Evolutionary conservation across 2,329 filamentous ascomycete genomes (phyloP).

Genomic region (Massarina eburnea): DNA sequence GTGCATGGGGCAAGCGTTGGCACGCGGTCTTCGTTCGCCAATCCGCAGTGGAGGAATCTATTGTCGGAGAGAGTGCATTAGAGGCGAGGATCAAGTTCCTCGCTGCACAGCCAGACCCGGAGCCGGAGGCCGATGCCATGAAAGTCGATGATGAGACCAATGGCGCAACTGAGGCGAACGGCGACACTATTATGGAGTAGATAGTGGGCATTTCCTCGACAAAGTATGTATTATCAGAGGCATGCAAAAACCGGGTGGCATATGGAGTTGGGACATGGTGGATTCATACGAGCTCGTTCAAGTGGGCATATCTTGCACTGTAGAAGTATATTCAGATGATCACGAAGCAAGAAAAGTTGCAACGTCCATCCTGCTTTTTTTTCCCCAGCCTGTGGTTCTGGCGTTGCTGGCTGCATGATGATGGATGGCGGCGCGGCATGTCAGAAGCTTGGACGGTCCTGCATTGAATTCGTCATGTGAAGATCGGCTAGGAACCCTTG

Average conservation of each 20-base stretch:
- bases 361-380: neutral
- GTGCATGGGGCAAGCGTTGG: conserved; percentile 85
- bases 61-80: conserved; percentile 59
- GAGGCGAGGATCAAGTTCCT: conserved; percentile 47
- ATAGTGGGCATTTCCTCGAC: neutral
- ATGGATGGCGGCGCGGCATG: conserved; percentile 8
- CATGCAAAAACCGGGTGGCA: neutral
- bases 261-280: too few relatives aligned
- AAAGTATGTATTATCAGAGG: neutral
- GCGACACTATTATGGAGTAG: conserved; percentile 7
- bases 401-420: conserved; percentile 11
- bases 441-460: conserved; percentile 8
- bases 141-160: conserved; percentile 18
- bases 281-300: too few relatives aligned
- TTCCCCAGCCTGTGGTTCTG: too few relatives aligned
- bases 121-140: conserved; percentile 21
- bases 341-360: neutral
- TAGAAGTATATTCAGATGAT: too few relatives aligned
- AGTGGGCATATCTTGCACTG: too few relatives aligned
- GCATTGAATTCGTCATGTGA: conserved; percentile 16
- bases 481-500: conserved; percentile 11
- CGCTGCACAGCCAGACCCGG: conserved; percentile 27
- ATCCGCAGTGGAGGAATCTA: conserved; percentile 80
- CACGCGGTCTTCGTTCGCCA: conserved; percentile 79
- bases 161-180: conserved; percentile 19